Percentiles rank a stretch among this genome's conserved stretches.
Conservation (phyloP, 2,329 filamentous ascomycete species). For the Atkinsonella texensis region DNA sequence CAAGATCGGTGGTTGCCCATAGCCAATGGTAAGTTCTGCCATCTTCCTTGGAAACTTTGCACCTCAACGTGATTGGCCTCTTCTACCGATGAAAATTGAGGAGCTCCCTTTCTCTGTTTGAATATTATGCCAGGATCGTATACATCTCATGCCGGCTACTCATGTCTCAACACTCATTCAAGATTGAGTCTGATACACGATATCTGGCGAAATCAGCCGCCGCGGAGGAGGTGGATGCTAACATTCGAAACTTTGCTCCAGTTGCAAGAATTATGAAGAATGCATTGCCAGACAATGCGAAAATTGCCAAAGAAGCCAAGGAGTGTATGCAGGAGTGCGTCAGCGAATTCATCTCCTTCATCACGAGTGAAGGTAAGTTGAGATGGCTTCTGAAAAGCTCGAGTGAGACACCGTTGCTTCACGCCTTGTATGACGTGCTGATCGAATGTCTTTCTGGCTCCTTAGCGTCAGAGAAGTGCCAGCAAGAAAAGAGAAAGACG, state of each 20-base stretch:
- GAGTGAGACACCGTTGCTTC: not conserved
- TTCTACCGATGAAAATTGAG: not conserved
- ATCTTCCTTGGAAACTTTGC: conserved; percentile 13
- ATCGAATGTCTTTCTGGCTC: conserved; percentile 5
- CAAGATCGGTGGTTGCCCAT: conserved; percentile 99
- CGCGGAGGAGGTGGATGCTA: conserved; percentile 62
- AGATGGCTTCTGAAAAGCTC: not conserved
- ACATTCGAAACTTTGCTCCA: conserved; percentile 88
- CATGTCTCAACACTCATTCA: conserved; percentile 50
- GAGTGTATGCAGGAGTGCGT: conserved; percentile 99
- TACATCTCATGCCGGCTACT: conserved; percentile 23
- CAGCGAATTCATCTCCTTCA: conserved; percentile 99
- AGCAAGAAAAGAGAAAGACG: conserved; percentile 98
- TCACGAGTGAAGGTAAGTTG: conserved; percentile 86
- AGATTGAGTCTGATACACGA: conserved; percentile 36
- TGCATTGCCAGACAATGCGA: conserved; percentile 92
- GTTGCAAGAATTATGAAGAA: conserved; percentile 99
- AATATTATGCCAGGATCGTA: conserved; percentile 17
- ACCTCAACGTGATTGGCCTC: not conserved
- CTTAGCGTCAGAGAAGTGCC: conserved; percentile 93
- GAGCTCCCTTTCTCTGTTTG: not conserved
- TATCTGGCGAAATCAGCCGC: conserved; percentile 36
- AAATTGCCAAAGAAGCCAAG: conserved; percentile 98
- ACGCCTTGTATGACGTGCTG: not conserved
- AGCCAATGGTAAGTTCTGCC: conserved; percentile 84